These are phyloP conservation scores for Fusarium ramigenum DNA, from an alignment of 2,329 filamentous ascomycete species.

Conservation along the genomic window DNA sequence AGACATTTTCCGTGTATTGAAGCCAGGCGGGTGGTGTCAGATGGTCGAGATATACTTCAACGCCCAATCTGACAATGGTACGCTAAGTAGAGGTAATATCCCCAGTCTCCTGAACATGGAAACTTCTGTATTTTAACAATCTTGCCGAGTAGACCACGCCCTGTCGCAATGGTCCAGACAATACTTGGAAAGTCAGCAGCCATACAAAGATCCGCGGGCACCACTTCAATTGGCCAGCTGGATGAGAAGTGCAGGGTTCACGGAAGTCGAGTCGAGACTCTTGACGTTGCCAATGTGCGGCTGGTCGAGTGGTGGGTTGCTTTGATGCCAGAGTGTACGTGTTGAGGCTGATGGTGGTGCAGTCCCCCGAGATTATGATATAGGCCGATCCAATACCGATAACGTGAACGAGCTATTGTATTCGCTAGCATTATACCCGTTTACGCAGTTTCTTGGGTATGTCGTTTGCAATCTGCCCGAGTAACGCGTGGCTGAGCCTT, in stretches of 20 bases:
- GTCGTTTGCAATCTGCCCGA: conserved; percentile 26
- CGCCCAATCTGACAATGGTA: conserved; percentile 85
- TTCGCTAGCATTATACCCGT: conserved; percentile 65
- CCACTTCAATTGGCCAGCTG: conserved; percentile 67
- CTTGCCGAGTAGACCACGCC: conserved; percentile 63
- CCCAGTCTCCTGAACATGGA: background rate
- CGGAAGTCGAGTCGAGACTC: conserved; percentile 72
- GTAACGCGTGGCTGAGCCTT: conserved; percentile 1
- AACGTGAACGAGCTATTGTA: conserved; percentile 64
- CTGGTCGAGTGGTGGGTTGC: conserved; percentile 70
- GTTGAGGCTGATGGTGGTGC: background rate
- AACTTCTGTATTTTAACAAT: conserved; percentile 9
- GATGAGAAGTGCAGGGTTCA: conserved; percentile 71
- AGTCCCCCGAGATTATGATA: conserved; percentile 63
- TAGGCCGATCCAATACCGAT: conserved; percentile 62
- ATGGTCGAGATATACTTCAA: conserved; percentile 90
- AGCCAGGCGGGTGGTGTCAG: conserved; percentile 84
- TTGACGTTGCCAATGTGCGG: conserved; percentile 74
- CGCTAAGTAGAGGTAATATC: conserved; percentile 68
- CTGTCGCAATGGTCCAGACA: conserved; percentile 73
- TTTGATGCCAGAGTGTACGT: background rate
- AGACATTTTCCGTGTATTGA: conserved; percentile 78
- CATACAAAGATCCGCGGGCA: conserved; percentile 72
- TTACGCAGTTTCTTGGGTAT: conserved; percentile 61
- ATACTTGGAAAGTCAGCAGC: conserved; percentile 70